Evolutionary conservation across 2,329 filamentous ascomycete genomes (phyloP), one percentile per base, ranked within the genome.

Genomic region (Tolypocladium inflatum): DNA sequence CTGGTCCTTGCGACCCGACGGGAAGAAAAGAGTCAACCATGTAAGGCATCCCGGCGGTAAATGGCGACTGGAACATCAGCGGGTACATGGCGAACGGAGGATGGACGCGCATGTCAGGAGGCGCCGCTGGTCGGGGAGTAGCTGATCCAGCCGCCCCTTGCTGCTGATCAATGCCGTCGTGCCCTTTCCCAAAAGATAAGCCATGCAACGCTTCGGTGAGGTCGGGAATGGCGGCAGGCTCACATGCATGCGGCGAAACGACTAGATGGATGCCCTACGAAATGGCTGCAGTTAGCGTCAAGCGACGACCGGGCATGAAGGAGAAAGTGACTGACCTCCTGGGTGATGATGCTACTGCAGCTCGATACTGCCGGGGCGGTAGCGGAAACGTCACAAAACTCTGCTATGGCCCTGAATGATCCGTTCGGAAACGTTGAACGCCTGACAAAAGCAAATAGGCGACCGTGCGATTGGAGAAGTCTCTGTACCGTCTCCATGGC

Each of bases 391-490:
- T 84, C 80, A 56, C 76, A 77, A 58, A 79, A 85, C 63, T 85
- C 82, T 2, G 77, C 76, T 53, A 82, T 68, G 9, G 79, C 78
- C 56, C 72, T 74, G 61, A 81, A 74, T 7, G 76, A 65, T 9
- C 74, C 76, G 38, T 76, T 73, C 11, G 74, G 71, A 8, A 73
- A 73, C 15, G 70, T 72, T 17, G 69, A 64, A 15, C 74, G 68
- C 38, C 73, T 73, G 54, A 80, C 73, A 62, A 83, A 77, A 0
- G 81, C 80, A 61, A 80, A 82, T 0, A 86, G 65, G 13, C 78
- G 75, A 0, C 82, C 82, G 55, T 82, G 76, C 0, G 66, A 64
- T 19, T 75, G 70, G 4, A 86, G 67, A 17, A 78, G 63, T 4
- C 66, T 61, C 51, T 65, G 64, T 0, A 66, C 63, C 3, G 63